A percentile compares a stretch with the other conserved stretches of the same genome.
Evolutionary conservation across 2,329 filamentous ascomycete genomes (phyloP).

Genomic region (Aspergillus felis): DNA sequence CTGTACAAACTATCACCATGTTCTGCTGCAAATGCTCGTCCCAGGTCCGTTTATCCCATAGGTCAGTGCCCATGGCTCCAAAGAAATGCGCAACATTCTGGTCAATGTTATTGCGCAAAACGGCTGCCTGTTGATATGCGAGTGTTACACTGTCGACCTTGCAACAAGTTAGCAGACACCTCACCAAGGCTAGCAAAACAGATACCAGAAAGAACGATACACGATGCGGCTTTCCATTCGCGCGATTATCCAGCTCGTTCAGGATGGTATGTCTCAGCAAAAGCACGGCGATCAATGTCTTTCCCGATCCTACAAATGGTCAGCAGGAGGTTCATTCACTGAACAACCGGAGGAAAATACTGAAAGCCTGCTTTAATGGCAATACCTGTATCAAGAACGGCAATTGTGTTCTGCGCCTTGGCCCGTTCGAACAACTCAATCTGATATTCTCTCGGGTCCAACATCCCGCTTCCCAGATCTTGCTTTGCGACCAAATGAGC

Average conservation of each 20-base stretch:
- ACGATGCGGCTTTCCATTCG: constrained; percentile 55
- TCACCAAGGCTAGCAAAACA: not conserved
- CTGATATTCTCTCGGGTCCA: constrained; percentile 83
- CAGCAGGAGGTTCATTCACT: not conserved
- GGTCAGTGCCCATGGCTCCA: constrained; percentile 61
- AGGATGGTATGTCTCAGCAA: constrained; percentile 73
- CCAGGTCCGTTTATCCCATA: constrained; percentile 62
- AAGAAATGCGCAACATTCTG: constrained; percentile 70
- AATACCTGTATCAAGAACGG: constrained; percentile 82
- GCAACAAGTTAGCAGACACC: constrained; percentile 10
- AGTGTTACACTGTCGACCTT: constrained; percentile 82
- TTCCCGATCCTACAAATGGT: constrained; percentile 67
- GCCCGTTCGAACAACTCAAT: constrained; percentile 85
- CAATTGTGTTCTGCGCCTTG: constrained; percentile 80
- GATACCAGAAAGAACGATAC: constrained; percentile 79
- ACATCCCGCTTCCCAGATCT: constrained; percentile 58
- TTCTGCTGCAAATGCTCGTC: constrained; percentile 56
- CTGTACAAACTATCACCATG: constrained; percentile 89
- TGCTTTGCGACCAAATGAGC: constrained; percentile 52
- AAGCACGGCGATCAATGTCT: constrained; percentile 91
- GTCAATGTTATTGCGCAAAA: constrained; percentile 76
- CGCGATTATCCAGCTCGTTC: constrained; percentile 69
- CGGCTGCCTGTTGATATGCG: constrained; percentile 82
- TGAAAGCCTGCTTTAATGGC: not conserved
- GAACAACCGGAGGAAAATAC: not conserved